phyloP scores from a whole-genome alignment of 2,329 filamentous ascomycete species.

The Claviceps arundinis region DNA sequence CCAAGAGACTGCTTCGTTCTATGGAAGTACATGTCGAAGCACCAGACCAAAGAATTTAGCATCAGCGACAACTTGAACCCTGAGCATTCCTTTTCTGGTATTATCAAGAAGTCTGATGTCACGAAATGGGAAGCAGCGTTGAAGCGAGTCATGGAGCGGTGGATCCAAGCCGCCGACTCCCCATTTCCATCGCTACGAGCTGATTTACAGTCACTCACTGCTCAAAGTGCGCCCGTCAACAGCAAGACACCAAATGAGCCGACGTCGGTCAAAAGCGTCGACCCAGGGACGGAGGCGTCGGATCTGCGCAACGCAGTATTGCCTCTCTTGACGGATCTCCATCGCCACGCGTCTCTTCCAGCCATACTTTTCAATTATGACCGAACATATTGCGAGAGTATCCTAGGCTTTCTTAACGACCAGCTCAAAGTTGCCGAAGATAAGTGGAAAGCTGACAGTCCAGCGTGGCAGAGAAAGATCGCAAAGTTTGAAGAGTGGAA shows the following conservation, averaged over 20 bases:
- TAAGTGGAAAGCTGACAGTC: conserved; percentile 40
- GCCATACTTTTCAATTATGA: conserved; percentile 71
- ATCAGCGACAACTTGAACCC: not conserved
- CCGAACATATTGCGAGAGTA: conserved; percentile 47
- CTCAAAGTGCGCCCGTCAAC: conserved; percentile 16
- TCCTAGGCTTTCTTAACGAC: conserved; percentile 35
- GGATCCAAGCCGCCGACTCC: not conserved
- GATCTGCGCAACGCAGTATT: conserved; percentile 26
- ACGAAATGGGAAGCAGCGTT: not conserved
- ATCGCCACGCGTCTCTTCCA: conserved; percentile 52
- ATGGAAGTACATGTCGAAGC: conserved; percentile 49
- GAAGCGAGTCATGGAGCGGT: not conserved
- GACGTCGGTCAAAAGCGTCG: not conserved
- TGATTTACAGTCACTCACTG: not conserved
- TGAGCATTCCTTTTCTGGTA: not conserved
- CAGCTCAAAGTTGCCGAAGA: conserved; percentile 8
- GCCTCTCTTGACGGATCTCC: conserved; percentile 30
- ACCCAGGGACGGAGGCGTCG: conserved; percentile 35
- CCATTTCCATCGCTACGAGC: not conserved
- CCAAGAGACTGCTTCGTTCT: conserved; percentile 55
- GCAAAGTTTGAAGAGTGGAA: conserved; percentile 26
- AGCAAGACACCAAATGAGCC: not conserved
- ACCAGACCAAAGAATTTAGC: conserved; percentile 27
- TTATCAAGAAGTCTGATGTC: not conserved
- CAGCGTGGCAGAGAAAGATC: conserved; percentile 48